Evolutionary conservation across 345 rosid species (phyloP).

Genomic region (Atalantia buxifolia): DNA sequence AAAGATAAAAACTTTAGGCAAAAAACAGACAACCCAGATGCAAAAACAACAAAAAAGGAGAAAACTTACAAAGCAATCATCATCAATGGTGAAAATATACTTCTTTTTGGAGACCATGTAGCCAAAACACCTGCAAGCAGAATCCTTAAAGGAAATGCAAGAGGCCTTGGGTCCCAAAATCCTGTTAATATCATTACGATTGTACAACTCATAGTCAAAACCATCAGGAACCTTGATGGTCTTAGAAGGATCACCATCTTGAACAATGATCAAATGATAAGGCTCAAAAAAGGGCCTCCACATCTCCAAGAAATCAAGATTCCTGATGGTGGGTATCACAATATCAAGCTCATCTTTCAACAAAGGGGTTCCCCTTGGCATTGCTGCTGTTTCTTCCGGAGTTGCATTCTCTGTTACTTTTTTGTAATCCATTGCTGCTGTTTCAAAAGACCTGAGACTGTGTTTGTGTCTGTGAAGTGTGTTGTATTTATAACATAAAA

Average conservation of each 20-base stretch:
- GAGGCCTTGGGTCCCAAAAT: conserved; percentile 92
- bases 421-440: not conserved
- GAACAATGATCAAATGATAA: conserved; percentile 92
- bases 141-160: conserved; percentile 95
- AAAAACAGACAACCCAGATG: conserved; percentile 9
- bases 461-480: not conserved
- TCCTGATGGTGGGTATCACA: conserved; percentile 90
- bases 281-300: conserved; percentile 98
- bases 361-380: conserved; percentile 28
- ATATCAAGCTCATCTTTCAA: conserved; percentile 91
- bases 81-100: conserved; percentile 94
- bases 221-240: conserved; percentile 82
- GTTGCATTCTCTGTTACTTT: conserved; percentile 51
- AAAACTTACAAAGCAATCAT: conserved; percentile 87
- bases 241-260: conserved; percentile 93
- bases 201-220: conserved; percentile 87
- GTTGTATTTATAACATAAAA: too few relatives aligned
- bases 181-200: conserved; percentile 82
- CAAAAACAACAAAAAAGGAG: not conserved
- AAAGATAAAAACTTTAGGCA: conserved; percentile 12
- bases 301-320: conserved; percentile 94
- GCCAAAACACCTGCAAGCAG: conserved; percentile 97
- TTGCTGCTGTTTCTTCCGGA: conserved; percentile 33
- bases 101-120: conserved; percentile 98
- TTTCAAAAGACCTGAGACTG: not conserved